A percentile compares a stretch with the other conserved stretches of the same genome.
These are phyloP conservation scores for Lenzites betulinus DNA, from an alignment of 768 basidiomycete genomes.

Conservation along the genomic window DNA sequence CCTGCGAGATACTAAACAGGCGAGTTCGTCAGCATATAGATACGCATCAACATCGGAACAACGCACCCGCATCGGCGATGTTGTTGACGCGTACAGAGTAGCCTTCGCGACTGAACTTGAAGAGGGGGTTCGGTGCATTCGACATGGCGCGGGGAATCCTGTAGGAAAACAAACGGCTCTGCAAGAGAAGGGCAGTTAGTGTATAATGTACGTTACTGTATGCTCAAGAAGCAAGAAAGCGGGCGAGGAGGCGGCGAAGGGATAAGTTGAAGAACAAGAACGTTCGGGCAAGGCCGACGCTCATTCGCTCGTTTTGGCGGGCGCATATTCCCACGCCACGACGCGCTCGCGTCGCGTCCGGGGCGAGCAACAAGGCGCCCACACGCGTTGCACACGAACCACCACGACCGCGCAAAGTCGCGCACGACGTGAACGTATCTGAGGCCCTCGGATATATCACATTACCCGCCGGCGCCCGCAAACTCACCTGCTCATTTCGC, in stretches of 20 bases:
- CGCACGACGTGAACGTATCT: neutral
- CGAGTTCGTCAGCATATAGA: neutral
- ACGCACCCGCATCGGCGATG: constrained; percentile 35
- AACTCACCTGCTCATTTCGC: constrained; percentile 6
- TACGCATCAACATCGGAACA: constrained; percentile 1
- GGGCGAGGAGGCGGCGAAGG: constrained; percentile 9
- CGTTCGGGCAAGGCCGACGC: constrained; percentile 23
- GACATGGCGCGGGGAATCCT: constrained; percentile 12
- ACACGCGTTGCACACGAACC: neutral
- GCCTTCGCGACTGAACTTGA: constrained; percentile 41
- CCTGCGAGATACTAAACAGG: constrained; percentile 35
- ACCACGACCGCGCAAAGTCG: neutral
- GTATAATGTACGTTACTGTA: constrained; percentile 2
- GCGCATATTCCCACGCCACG: constrained; percentile 27
- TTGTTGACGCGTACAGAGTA: constrained; percentile 53
- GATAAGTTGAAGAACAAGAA: constrained; percentile 22
- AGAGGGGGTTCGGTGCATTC: constrained; percentile 28
- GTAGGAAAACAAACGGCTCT: constrained; percentile 9
- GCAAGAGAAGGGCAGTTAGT: neutral
- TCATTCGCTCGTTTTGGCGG: constrained; percentile 17
- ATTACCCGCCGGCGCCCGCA: neutral
- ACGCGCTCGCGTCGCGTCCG: constrained; percentile 7
- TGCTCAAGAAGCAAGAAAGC: constrained; percentile 22
- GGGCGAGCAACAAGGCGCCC: too few relatives aligned
- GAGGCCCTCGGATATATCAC: too few relatives aligned